phyloP scores from a whole-genome alignment of 495 filamentous ascomycete species.

The Hypoxylon intermedium region DNA sequence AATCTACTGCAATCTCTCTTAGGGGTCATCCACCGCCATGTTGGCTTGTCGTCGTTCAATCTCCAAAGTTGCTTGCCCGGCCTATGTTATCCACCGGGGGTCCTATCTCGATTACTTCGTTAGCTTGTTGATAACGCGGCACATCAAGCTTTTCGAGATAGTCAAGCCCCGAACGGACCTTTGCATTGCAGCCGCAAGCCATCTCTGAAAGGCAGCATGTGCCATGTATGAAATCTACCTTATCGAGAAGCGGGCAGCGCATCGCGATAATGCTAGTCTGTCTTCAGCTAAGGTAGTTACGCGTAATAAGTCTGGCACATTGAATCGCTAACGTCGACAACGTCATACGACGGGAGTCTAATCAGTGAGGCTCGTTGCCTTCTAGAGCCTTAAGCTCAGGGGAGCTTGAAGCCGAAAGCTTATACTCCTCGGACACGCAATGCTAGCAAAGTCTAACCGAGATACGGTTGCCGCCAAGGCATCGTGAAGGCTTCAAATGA shows the following conservation, averaged over 20 bases:
- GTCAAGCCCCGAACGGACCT: conserved; percentile 12
- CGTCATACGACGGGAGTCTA: not conserved
- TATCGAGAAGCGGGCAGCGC: too few relatives aligned
- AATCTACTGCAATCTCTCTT: too few relatives aligned
- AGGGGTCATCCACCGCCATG: too few relatives aligned
- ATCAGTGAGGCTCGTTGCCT: not conserved
- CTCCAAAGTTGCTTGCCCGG: too few relatives aligned
- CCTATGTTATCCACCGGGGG: too few relatives aligned
- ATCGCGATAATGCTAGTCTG: too few relatives aligned
- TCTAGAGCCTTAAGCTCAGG: not conserved
- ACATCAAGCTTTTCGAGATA: too few relatives aligned
- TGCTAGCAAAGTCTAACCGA: not conserved
- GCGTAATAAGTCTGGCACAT: not conserved
- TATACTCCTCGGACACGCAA: conserved; percentile 1
- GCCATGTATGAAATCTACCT: too few relatives aligned
- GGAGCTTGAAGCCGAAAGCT: not conserved
- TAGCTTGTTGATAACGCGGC: not conserved
- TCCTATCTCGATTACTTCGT: too few relatives aligned
- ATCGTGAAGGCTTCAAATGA: too few relatives aligned
- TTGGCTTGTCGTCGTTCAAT: too few relatives aligned
- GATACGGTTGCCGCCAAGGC: not conserved
- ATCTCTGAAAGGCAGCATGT: conserved; percentile 8
- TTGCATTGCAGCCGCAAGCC: conserved; percentile 17
- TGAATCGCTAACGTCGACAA: not conserved
- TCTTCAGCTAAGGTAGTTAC: too few relatives aligned